These are phyloP conservation scores for Tetrapisispora arboricola DNA, from an alignment of 805 yeast species.

Conservation along the genomic window DNA sequence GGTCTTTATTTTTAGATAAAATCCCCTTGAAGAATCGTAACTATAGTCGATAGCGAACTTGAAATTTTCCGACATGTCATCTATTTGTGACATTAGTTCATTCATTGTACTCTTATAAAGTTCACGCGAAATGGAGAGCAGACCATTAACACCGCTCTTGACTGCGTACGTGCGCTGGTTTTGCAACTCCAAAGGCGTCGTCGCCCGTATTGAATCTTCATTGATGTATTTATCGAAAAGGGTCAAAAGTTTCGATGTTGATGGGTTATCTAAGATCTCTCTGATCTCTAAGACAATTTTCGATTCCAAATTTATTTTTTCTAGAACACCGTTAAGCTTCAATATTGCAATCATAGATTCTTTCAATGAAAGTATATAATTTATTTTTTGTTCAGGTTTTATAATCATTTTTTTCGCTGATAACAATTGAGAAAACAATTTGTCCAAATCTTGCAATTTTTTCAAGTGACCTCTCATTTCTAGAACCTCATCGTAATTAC, in stretches of 20 bases:
- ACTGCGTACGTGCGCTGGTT: slow-evolving; percentile 39
- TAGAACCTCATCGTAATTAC: slow-evolving; percentile 7
- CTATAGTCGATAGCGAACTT: slow-evolving; percentile 23
- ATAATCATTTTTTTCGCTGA: slow-evolving; percentile 20
- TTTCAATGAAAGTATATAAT: slow-evolving; percentile 34
- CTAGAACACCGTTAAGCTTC: slow-evolving; percentile 10
- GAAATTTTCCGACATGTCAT: slow-evolving; percentile 16
- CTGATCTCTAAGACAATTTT: slow-evolving; percentile 23
- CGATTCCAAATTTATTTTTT: slow-evolving; percentile 5
- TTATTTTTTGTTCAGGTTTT: slow-evolving; percentile 31
- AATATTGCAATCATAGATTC: slow-evolving; percentile 18
- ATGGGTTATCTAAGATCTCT: slow-evolving; percentile 21
- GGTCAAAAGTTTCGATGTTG: slow-evolving; percentile 14
- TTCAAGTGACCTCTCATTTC: slow-evolving; percentile 18
- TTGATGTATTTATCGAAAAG: slow-evolving; percentile 30
- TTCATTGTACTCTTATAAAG: slow-evolving; percentile 31
- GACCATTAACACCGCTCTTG: slow-evolving; percentile 35
- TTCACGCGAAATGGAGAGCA: slow-evolving; percentile 36
- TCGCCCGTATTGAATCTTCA: slow-evolving; percentile 37
- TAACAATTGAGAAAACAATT: slow-evolving; percentile 30
- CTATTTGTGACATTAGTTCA: slow-evolving; percentile 27
- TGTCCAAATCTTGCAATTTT: slow-evolving; percentile 33
- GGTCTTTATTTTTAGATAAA: slow-evolving; percentile 27
- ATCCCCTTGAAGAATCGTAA: slow-evolving; percentile 32
- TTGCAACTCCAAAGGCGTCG: slow-evolving; percentile 30